A percentile compares a stretch with the other conserved stretches of the same genome.
These are phyloP conservation scores for Tetrahymena thermophila DNA, from an alignment of 73 alveolate genomes.

Conservation along the genomic window DNA sequence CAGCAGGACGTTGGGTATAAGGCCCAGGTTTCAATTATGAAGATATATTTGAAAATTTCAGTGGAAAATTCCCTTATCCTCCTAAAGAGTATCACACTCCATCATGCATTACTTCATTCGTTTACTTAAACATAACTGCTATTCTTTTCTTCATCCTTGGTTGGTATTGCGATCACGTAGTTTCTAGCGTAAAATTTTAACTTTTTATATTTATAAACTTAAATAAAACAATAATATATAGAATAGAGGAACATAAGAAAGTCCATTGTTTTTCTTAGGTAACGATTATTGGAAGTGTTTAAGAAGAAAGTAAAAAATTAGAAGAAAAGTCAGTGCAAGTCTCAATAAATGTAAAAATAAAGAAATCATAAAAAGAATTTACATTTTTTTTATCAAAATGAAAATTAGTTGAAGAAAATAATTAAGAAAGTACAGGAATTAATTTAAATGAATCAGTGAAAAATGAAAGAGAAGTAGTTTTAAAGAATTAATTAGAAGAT, in stretches of 20 bases:
- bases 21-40: conserved; percentile 43
- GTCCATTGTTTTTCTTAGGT: conserved; percentile 28
- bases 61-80: neutral
- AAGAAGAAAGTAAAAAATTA: neutral
- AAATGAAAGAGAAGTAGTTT: conserved; percentile 24
- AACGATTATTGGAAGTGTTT: conserved; percentile 22
- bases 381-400: neutral
- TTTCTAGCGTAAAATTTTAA: neutral
- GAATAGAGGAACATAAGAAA: conserved; percentile 50
- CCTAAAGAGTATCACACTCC: conserved; percentile 19
- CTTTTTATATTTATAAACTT: no score
- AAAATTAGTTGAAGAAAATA: neutral
- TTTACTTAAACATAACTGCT: neutral
- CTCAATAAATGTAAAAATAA: neutral
- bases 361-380: neutral
- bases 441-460: conserved; percentile 11
- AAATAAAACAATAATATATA: neutral
- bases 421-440: neutral
- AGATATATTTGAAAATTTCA: conserved; percentile 3
- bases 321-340: neutral
- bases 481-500: conserved; percentile 6
- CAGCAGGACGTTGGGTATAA: conserved; percentile 43
- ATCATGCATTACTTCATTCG: neutral
- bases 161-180: conserved; percentile 52
- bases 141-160: conserved; percentile 5